Conservation (phyloP, 805 yeast genomes). For the Blastobotrys americana region DNA sequence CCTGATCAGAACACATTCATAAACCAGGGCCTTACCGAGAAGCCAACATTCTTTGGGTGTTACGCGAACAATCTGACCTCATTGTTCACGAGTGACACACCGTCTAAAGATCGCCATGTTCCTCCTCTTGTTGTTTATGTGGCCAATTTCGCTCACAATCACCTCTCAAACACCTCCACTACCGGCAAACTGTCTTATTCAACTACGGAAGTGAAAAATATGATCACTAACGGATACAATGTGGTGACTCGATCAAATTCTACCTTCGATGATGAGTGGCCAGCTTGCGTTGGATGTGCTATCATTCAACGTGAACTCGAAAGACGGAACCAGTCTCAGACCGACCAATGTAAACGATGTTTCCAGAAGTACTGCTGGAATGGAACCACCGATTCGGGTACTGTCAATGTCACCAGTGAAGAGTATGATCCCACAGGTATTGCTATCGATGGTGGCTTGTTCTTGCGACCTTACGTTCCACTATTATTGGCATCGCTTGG, state of each 20-base stretch:
- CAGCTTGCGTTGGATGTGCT: constrained; percentile 76
- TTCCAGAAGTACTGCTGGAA: constrained; percentile 73
- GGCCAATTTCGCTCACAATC: constrained; percentile 65
- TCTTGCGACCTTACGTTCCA: neutral
- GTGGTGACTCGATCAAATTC: constrained; percentile 56
- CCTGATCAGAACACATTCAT: constrained; percentile 62
- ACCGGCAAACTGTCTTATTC: constrained; percentile 57
- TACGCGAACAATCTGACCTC: constrained; percentile 46
- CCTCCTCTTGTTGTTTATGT: constrained; percentile 75
- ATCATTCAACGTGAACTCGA: constrained; percentile 72
- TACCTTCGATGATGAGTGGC: constrained; percentile 62
- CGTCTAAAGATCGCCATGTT: constrained; percentile 19
- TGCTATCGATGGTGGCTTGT: neutral
- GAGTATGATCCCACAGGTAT: constrained; percentile 13
- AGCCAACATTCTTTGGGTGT: constrained; percentile 82
- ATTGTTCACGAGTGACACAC: constrained; percentile 15
- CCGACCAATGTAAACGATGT: constrained; percentile 66
- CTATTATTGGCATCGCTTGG: neutral
- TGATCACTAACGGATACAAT: constrained; percentile 72
- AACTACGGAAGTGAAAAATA: constrained; percentile 46
- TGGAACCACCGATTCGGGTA: constrained; percentile 32
- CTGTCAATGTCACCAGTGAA: constrained; percentile 10
- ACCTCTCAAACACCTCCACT: constrained; percentile 65
- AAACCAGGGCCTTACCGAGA: constrained; percentile 51
- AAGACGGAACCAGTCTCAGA: constrained; percentile 47